Conservation (phyloP, 225 moss, liverwort and hornwort genomes). For the Bryum argenteum region DNA sequence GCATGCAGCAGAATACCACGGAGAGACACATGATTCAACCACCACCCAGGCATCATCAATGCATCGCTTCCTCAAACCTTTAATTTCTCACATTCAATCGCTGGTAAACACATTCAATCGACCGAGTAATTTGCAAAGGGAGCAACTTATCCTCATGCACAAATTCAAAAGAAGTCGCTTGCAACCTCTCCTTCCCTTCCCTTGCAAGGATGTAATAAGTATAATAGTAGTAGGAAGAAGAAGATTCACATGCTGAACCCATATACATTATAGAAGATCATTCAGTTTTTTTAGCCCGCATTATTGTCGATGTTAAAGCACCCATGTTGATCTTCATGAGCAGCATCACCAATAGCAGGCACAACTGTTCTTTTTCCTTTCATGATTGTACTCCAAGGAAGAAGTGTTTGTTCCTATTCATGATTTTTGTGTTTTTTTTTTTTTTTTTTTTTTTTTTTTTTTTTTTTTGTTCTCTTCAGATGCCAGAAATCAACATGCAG, state of each 20-base stretch:
- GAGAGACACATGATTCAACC: conserved; percentile 31
- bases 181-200: conserved; percentile 85
- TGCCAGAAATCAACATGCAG: conserved; percentile 40
- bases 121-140: conserved; percentile 18
- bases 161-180: conserved; percentile 75
- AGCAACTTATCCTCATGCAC: conserved; percentile 58
- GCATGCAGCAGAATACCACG: conserved; percentile 51
- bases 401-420: no score
- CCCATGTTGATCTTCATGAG: conserved; percentile 1
- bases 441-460: conserved; percentile 6
- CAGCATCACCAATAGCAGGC: no score
- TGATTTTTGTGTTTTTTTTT: no score
- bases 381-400: no score
- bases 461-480: conserved; percentile 4
- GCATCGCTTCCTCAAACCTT: not conserved
- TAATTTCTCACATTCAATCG: no score
- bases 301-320: conserved; percentile 39
- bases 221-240: conserved; percentile 6
- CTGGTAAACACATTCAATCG: conserved; percentile 22
- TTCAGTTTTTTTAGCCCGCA: conserved; percentile 24
- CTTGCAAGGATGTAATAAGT: conserved; percentile 25
- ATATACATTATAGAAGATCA: conserved; percentile 23
- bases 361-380: no score
- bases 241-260: conserved; percentile 47
- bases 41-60: conserved; percentile 45